A percentile compares a stretch with the other conserved stretches of the same genome.
Conservation (phyloP, 2,329 filamentous ascomycete species). For the Furcasterigmium furcatum region DNA sequence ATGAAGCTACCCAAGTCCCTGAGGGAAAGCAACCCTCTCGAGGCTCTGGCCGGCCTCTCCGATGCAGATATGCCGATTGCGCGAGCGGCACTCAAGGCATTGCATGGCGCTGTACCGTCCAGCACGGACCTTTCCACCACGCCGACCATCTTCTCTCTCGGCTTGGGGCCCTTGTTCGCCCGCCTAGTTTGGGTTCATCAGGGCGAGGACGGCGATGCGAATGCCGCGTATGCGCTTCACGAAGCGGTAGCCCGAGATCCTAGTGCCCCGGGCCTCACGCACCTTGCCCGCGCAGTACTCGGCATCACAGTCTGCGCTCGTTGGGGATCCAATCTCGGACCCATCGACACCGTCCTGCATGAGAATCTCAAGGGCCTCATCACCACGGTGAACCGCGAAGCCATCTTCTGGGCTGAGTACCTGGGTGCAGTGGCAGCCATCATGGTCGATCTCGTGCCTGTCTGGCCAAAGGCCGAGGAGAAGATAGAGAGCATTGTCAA, state of each 20-base stretch:
- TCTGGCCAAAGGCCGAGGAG: constrained; percentile 30
- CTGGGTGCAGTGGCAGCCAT: constrained; percentile 44
- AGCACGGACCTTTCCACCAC: constrained; percentile 27
- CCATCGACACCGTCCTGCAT: constrained; percentile 41
- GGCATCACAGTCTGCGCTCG: constrained; percentile 70
- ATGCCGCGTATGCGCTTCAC: constrained; percentile 69
- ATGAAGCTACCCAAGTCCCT: constrained; percentile 59
- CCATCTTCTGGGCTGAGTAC: constrained; percentile 51
- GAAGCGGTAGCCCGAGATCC: constrained; percentile 67
- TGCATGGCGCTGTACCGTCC: constrained; percentile 39
- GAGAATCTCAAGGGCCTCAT: constrained; percentile 39
- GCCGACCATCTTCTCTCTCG: constrained; percentile 37
- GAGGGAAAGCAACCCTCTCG: constrained; percentile 64
- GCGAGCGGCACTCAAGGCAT: constrained; percentile 29
- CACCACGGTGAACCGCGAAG: constrained; percentile 28
- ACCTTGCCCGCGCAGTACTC: constrained; percentile 67
- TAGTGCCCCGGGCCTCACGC: constrained; percentile 68
- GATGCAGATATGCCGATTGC: constrained; percentile 16
- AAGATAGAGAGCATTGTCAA: constrained; percentile 31
- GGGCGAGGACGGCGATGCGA: constrained; percentile 46
- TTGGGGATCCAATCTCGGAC: constrained; percentile 63
- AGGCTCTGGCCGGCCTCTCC: constrained; percentile 24
- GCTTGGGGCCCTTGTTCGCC: constrained; percentile 42
- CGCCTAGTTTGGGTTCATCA: constrained; percentile 48
- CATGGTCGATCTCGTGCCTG: constrained; percentile 38